Evolutionary conservation across 2,329 filamentous ascomycete species (phyloP), one percentile per base, ranked within the genome.

Genomic region (Penicillium hordei): DNA sequence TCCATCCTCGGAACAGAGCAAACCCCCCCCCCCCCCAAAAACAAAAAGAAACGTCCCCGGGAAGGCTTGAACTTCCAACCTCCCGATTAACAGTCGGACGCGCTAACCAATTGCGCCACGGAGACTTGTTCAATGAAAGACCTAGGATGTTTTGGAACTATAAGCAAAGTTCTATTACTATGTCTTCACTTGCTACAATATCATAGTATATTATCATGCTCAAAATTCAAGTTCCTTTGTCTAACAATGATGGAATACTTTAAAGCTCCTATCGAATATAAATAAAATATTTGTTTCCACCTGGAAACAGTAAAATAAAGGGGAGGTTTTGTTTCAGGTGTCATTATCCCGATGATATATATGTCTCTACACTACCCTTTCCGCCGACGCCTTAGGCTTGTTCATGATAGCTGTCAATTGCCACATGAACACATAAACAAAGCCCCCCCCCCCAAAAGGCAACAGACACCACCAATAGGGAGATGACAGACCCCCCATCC

Each of bases 51-150:
- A 27, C 71, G 70, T 73, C 70, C 72, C 71, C 67, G 72, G 70
- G 70, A 74, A 73, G 71, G 71, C 71, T 74, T 68, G 71, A 74
- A 74, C 71, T 72, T 73, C 71, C 70, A 72, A 72, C 70, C 69
- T 74, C 69, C 63, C 63, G 65, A 69, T 69, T 71, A 70, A 71
- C 68, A 70, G 68, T 69, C 68, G 66, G 67, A 71, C 68, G 21
- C 21, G 21, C 68, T 70, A 71, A 60, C 68, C 68, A 53, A 70
- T 71, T 71, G 68, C 68, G 68, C 68, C 68, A 71, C 68, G 61
- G 65, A 68, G 65, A 68, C 65, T 9, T 54, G 15, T 34, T 55
- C 43, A 29, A 17, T 48, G 29, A 29, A 29, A 50, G 7, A 5
- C 4, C 0, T 1, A 1, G 0, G 0, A 17, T 5, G 12, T 4